Evolutionary conservation across 805 yeast genomes (phyloP), one percentile per base, ranked within the genome.

Genomic region (Priceomyces medius): DNA sequence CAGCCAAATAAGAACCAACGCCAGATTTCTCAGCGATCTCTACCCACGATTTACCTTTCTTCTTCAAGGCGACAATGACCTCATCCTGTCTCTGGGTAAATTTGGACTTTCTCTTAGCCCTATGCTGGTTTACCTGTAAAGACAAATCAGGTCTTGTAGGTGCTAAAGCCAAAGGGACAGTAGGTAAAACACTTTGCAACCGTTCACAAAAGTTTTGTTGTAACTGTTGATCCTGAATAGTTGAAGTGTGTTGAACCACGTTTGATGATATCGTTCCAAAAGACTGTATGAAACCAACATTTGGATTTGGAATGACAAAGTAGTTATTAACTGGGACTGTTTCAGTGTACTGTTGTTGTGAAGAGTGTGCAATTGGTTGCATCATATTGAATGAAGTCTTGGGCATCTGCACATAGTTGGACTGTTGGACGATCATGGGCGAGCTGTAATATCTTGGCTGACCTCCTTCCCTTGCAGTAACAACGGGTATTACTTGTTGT

Each of bases 11-110:
- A 31, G 81, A 76, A 7, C 81, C 85, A 20, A 84, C 83, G 3
- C 76, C 73, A 2, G 87, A 76, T 3, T 68, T 63, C 40, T 79
- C 79, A 0, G 90, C 88, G 35, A 85, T 85, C 46, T 83, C 88
- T 4, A 76, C 80, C 91, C 93, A 85, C 1, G 80, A 64, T 47
- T 76, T 77, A 21, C 90, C 88, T 36, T 73, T 71, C 41, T 68
- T 71, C 56, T 85, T 85, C 56, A 85, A 59, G 14, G 66, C 65
- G 6, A 85, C 73, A 27, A 85, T 85, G 62, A 80, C 48, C 2
- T 73, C 76, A 58, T 85, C 93, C 57, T 85, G 91, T 44, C 77
- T 81, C 46, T 74, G 68, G 19, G 85, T 68, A 58, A 82, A 85
- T 55, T 85, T 85, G n/a, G 88, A 80, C 51, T 75, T 78, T 38